A percentile compares a stretch with the other conserved stretches of the same genome.
Evolutionary conservation across 176 grass and related monocot genomes (phyloP).

Genomic region (Zoysia japonica): DNA sequence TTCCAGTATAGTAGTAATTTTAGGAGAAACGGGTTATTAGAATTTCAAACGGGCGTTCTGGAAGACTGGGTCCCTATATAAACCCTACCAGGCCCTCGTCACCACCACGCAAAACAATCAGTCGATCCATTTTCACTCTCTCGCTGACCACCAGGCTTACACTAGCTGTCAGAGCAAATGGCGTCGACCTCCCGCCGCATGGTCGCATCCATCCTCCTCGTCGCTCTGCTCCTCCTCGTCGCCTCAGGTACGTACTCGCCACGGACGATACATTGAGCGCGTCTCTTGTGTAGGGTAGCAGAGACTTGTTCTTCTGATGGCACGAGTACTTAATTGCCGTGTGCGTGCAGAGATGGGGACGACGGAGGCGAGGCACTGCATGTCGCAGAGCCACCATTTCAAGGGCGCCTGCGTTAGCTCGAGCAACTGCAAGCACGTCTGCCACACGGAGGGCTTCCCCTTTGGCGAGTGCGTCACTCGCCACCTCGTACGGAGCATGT

Average conservation of each 20-base stretch:
- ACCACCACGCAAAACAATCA: background rate
- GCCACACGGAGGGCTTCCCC: constrained; percentile 64
- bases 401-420: constrained; percentile 53
- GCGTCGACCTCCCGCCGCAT: constrained; percentile 39
- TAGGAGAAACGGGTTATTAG: background rate
- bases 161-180: background rate
- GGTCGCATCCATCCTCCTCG: constrained; percentile 39
- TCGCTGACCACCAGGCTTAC: background rate
- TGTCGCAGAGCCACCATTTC: constrained; percentile 76
- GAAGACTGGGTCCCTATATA: background rate
- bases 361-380: constrained; percentile 62
- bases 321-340: background rate
- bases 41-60: background rate
- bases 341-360: constrained; percentile 51
- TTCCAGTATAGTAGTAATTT: background rate
- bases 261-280: no score
- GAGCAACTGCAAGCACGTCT: constrained; percentile 61
- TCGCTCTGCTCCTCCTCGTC: constrained; percentile 52
- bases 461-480: constrained; percentile 40
- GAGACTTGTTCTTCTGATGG: background rate
- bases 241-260: constrained; percentile 31
- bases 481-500: constrained; percentile 46
- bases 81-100: background rate
- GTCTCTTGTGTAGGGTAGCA: no score
- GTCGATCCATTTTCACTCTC: background rate